Percentiles rank a stretch among this genome's conserved stretches.
These are phyloP conservation scores for Cladophialophora exuberans DNA, from an alignment of 2,329 filamentous ascomycete genomes.

Conservation along the genomic window DNA sequence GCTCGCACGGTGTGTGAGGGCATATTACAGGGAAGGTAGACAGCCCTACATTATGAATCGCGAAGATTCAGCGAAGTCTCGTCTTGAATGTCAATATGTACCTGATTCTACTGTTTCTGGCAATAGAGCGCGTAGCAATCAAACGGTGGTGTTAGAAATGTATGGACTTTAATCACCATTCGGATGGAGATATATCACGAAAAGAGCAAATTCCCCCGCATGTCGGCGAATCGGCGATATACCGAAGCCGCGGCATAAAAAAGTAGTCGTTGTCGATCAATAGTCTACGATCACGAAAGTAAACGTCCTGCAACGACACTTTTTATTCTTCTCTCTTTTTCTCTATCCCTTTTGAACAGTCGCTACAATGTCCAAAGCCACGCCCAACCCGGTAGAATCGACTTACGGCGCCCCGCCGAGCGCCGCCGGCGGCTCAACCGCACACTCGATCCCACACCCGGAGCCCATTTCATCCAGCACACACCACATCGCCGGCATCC, in stretches of 20 bases:
- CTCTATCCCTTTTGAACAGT: not conserved
- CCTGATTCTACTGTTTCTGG: too few species aligned
- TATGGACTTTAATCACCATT: too few species aligned
- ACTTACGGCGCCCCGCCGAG: constrained; percentile 27
- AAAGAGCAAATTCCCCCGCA: not conserved
- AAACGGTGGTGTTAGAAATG: too few species aligned
- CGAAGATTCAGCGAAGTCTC: too few species aligned
- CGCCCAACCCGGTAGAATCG: constrained; percentile 30
- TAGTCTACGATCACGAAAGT: too few species aligned
- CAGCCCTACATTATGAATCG: too few species aligned
- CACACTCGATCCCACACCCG: constrained; percentile 31
- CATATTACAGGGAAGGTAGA: too few species aligned
- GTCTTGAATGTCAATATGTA: too few species aligned
- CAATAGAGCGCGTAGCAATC: too few species aligned
- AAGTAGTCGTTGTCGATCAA: too few species aligned
- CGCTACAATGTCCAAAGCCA: constrained; percentile 5
- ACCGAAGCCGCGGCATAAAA: constrained; percentile 2
- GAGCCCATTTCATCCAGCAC: constrained; percentile 42
- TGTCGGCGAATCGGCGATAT: not conserved
- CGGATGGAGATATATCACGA: not conserved
- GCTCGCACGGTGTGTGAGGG: too few species aligned
- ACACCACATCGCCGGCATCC: constrained; percentile 75
- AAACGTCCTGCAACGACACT: not conserved
- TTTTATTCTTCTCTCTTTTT: not conserved
- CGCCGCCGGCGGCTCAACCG: constrained; percentile 26